These are phyloP conservation scores for Colletotrichum liriopes DNA, from an alignment of 2,329 filamentous ascomycete species.

Conservation along the genomic window DNA sequence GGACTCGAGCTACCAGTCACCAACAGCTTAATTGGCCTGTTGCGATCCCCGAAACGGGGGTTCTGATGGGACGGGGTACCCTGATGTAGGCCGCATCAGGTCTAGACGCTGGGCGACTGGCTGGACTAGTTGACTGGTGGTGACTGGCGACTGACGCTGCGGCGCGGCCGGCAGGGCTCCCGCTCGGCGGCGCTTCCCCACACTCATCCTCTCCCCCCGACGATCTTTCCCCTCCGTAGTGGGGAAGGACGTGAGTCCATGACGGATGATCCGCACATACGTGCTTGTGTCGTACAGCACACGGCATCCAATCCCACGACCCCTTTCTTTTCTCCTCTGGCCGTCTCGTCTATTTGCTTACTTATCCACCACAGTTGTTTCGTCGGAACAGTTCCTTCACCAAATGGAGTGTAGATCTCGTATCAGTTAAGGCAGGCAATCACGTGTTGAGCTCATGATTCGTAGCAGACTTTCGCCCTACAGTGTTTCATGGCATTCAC, in stretches of 20 bases:
- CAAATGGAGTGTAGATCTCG: conserved; percentile 7
- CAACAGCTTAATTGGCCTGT: background rate
- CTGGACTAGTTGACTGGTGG: background rate
- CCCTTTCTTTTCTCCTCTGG: background rate
- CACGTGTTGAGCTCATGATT: conserved; percentile 37
- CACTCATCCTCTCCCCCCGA: conserved; percentile 2
- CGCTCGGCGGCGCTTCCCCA: conserved; percentile 21
- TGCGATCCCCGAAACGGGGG: background rate
- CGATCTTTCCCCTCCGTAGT: conserved; percentile 23
- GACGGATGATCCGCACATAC: conserved; percentile 32
- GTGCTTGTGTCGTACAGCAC: background rate
- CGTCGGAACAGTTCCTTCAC: background rate
- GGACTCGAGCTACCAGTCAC: background rate
- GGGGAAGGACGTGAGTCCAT: background rate
- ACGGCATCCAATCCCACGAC: conserved; percentile 13
- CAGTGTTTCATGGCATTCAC: conserved; percentile 13
- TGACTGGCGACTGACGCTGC: conserved; percentile 13
- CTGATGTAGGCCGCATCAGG: conserved; percentile 9
- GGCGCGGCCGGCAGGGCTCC: conserved; percentile 19
- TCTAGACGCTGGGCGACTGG: background rate
- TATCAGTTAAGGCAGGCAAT: background rate
- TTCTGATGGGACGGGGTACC: background rate
- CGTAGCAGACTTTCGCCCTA: conserved; percentile 17
- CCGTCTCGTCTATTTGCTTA: background rate
- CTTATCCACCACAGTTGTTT: background rate